A percentile compares a stretch with the other conserved stretches of the same genome.
Evolutionary conservation across 805 yeast genomes (phyloP).

Genomic region (Schwanniomyces pseudopolymorphus): DNA sequence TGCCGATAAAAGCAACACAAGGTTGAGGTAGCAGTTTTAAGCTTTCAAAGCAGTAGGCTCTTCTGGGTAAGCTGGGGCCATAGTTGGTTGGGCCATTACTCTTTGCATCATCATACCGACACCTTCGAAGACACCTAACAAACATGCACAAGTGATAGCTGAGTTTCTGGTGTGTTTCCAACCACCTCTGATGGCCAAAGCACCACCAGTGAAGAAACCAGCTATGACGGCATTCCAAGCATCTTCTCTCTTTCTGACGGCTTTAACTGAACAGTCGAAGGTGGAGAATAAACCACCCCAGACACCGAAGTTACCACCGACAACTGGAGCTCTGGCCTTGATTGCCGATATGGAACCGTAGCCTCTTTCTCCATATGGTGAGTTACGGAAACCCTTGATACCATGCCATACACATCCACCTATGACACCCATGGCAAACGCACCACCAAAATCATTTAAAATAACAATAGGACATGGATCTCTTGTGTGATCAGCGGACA

Average conservation of each 20-base stretch:
- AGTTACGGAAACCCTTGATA: conserved; percentile 96
- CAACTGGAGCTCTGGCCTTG: conserved; percentile 95
- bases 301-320: conserved; percentile 98
- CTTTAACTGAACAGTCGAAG: conserved; percentile 93
- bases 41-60: conserved; percentile 39
- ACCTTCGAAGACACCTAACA: conserved; percentile 96
- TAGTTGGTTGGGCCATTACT: conserved; percentile 71
- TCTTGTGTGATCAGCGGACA: conserved; percentile 94
- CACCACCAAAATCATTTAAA: conserved; percentile 97
- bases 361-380: conserved; percentile 95
- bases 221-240: conserved; percentile 98
- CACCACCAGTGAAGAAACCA: conserved; percentile 97
- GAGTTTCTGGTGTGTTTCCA: conserved; percentile 95
- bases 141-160: conserved; percentile 96
- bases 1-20: background rate
- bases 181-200: conserved; percentile 97
- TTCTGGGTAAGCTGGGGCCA: conserved; percentile 47
- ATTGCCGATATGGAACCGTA: conserved; percentile 86
- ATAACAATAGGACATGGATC: conserved; percentile 99
- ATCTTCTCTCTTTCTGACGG: conserved; percentile 95
- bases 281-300: conserved; percentile 99
- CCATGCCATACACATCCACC: conserved; percentile 99
- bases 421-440: conserved; percentile 97
- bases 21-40: background rate
- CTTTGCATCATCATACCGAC: conserved; percentile 96